Evolutionary conservation across 257 asterid genomes (phyloP), one percentile per base, ranked within the genome.

Genomic region (Fraxinus excelsior): DNA sequence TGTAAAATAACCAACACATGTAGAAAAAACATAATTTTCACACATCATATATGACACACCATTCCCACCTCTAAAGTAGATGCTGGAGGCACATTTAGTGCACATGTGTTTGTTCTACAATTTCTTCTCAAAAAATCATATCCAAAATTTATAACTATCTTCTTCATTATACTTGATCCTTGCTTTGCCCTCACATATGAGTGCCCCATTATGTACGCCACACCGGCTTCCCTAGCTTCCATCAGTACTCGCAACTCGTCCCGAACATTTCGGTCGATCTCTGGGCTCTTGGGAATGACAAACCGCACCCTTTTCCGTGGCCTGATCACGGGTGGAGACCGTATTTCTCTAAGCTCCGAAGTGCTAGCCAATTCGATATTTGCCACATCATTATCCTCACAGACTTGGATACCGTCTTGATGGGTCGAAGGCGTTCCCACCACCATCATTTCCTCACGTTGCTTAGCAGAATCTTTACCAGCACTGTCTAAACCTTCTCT

Each of bases 41-140:
- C 37, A 74, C 42, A 46, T 35, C 88, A 93, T 80, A 94, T 84
- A 76, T 90, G 80, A 76, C 90, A 91, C 34, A 89, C 96, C 98
- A 91, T 90, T 77, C 98, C 98, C 74, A 94, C 97, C 78, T 94
- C 97, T 71, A 94, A 85, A 1, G 97, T 94, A 14, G 98, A 91
- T 53, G 97, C 97, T 85, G 89, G 92, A 29, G 97, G 95, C 72
- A 88, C 88, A 76, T 82, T 87, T 76, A 88, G 72, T 13, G 90
- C 93, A 84, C 81, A 89, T 0, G 83, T 85, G 4, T 94, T 86
- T 46, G 89, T 86, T 79, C 95, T 91, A 85, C 89, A 86, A 37
- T 94, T 94, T 84, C 96, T 91, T 25, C 95, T 90, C 88, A 94
- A 79, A 78, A 91, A 91, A 75, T 85, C 98, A 78, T 90, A 94